Percentiles rank a stretch among this genome's conserved stretches.
Evolutionary conservation across 352 stramenopile genomes (phyloP).

Genomic region (Stramenopiles sp.): DNA sequence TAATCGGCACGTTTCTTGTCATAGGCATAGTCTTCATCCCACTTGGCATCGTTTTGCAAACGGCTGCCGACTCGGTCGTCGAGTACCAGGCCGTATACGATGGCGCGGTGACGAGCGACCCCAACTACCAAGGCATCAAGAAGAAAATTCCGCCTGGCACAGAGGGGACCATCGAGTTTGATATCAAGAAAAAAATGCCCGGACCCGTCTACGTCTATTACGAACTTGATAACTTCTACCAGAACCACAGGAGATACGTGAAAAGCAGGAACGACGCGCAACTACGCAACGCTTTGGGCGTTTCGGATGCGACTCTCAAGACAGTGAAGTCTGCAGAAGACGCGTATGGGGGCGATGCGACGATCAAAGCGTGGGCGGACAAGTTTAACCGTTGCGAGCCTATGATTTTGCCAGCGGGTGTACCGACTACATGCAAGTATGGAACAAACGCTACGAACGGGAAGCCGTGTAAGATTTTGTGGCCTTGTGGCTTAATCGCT

Average conservation of each 20-base stretch:
- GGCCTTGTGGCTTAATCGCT: slow-evolving; percentile 9
- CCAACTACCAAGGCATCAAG: slow-evolving; percentile 37
- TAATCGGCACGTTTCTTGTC: slow-evolving; percentile 76
- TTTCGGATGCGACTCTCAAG: not conserved
- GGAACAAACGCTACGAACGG: not conserved
- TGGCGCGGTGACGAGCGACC: slow-evolving; percentile 36
- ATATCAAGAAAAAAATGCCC: slow-evolving; percentile 72
- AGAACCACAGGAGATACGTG: slow-evolving; percentile 89
- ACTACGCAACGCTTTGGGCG: slow-evolving; percentile 42
- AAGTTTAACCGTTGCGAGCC: not conserved
- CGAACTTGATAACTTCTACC: slow-evolving; percentile 97
- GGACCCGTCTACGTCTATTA: slow-evolving; percentile 94
- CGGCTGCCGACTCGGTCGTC: slow-evolving; percentile 51
- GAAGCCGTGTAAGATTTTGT: not conserved
- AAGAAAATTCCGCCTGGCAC: slow-evolving; percentile 44
- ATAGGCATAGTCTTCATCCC: slow-evolving; percentile 83
- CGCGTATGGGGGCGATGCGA: not conserved
- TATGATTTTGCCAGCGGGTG: not conserved
- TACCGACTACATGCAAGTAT: not conserved
- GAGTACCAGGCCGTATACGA: slow-evolving; percentile 18
- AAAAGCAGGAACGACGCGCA: slow-evolving; percentile 66
- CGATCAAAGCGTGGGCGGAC: not conserved
- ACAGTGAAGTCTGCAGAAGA: not conserved
- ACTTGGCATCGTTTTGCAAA: slow-evolving; percentile 64
- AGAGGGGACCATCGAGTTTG: slow-evolving; percentile 49